Base-by-base conservation (phyloP, 257 asterid species). In the Haberlea rhodopensis region DNA sequence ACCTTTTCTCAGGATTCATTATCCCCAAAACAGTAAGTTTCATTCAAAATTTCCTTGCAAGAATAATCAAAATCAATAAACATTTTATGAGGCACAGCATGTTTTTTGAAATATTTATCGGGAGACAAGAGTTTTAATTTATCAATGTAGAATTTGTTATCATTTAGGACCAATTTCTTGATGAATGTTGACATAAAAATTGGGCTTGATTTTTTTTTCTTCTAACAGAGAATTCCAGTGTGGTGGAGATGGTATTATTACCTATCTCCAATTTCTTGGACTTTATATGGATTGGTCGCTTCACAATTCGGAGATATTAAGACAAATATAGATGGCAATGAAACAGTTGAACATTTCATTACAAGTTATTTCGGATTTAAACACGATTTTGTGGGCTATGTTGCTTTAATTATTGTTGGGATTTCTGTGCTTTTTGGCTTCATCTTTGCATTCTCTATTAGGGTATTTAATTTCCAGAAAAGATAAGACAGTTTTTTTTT, bases 211-310 rank as follows among this genome's bases (percentile, higher is more conserved):
- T 1, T 13, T 0, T 18, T 11, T 8, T 0, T 57, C 24, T 57
- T 53, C 49, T 20, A 5, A 54, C 85, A 80, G 85, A 74, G 82
- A 59, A 77, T 77, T 28, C 82, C 85, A 6, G 66, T 61, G 53
- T 79, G 80, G 83, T 79, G 83, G 83, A 62, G 69, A 13, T 79
- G 83, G 83, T 79, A 71, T 75, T 75, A 65, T 56, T 71, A 71
- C n/a, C 37, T 52, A 16, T 65, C 69, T 48, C 78, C 80, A 0
- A n/a, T 71, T 22, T 65, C 78, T 0, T 79, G 83, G 83, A 71
- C 83, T 21, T 57, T 79, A 62, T 68, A 79, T 15, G 83, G 83
- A n/a, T 45, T 79, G 19, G 60, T 75, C 40, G 80, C 76, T 49
- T 79, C 83, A 22, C 83, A 79, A 8, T 75, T 71, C 11, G 82